phyloP scores from a whole-genome alignment of 164 flowering plant genomes.

The Protea cynaroides region DNA sequence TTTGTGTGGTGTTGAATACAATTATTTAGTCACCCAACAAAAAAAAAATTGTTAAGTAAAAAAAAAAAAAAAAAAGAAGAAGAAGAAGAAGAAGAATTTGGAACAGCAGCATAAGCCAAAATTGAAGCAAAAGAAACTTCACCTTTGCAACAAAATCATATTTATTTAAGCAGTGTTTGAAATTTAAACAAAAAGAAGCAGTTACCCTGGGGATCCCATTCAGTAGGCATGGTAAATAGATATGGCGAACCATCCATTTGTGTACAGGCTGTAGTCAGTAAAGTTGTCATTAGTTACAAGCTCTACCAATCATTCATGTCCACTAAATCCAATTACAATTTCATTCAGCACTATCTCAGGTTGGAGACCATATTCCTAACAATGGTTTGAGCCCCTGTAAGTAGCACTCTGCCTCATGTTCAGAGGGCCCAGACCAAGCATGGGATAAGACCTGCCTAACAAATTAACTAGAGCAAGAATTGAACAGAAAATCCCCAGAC shows the following conservation, averaged over 20 bases:
- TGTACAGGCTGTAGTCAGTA: conserved; percentile 81
- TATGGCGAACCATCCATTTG: conserved; percentile 97
- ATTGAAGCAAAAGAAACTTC: not conserved
- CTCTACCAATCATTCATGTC: conserved; percentile 1
- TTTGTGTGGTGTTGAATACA: too few species aligned
- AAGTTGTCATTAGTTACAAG: conserved; percentile 10
- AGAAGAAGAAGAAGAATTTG: not conserved
- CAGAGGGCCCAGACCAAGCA: too few species aligned
- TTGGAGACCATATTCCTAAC: too few species aligned
- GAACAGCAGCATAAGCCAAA: not conserved
- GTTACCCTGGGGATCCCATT: conserved; percentile 78
- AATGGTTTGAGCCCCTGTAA: too few species aligned
- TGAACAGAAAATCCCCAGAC: too few species aligned
- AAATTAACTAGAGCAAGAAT: too few species aligned
- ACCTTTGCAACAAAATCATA: not conserved
- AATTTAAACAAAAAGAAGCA: not conserved
- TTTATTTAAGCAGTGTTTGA: not conserved
- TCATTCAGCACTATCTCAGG: too few species aligned
- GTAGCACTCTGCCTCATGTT: too few species aligned
- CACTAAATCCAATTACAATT: not conserved
- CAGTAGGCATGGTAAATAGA: conserved; percentile 82
- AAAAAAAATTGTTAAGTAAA: too few species aligned
- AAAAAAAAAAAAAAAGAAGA: not conserved
- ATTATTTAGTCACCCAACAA: too few species aligned
- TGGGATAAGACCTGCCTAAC: too few species aligned